Conservation (phyloP, 805 yeast genomes). For the Sungouiella blattae region DNA sequence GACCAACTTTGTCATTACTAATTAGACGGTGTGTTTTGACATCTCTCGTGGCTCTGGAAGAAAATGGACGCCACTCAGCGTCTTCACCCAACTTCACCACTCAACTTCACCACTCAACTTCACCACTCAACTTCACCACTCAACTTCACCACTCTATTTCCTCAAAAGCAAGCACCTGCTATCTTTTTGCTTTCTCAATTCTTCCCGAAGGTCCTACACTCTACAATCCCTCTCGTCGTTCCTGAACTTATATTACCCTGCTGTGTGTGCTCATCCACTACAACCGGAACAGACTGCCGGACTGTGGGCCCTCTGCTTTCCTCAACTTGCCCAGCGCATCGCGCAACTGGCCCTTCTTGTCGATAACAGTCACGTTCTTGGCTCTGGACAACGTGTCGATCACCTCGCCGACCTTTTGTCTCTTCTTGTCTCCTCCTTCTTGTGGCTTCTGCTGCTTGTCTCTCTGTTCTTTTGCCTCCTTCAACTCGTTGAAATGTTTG, state of each 20-base stretch:
- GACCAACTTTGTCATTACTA: no score
- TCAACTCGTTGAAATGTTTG: conserved; percentile 43
- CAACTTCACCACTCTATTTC: no score
- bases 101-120: no score
- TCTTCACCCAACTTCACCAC: no score
- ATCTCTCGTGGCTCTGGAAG: no score
- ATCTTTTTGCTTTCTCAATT: no score
- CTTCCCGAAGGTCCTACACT: no score
- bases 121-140: no score
- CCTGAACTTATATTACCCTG: not conserved
- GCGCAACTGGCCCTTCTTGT: conserved; percentile 68
- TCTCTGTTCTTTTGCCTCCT: conserved; percentile 24
- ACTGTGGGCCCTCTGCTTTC: conserved; percentile 35
- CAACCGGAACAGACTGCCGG: conserved; percentile 24
- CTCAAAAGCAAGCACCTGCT: no score
- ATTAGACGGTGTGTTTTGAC: no score
- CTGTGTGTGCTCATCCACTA: conserved; percentile 3
- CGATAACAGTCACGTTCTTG: conserved; percentile 75
- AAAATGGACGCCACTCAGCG: no score
- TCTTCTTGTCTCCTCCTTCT: conserved; percentile 38
- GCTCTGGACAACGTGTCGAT: conserved; percentile 68
- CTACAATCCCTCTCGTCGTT: no score
- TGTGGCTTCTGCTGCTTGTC: conserved; percentile 24
- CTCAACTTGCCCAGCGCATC: conserved; percentile 69
- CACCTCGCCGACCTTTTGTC: conserved; percentile 58